phyloP scores from a whole-genome alignment of 148 eudicot species.

The Arbutus unedo region DNA sequence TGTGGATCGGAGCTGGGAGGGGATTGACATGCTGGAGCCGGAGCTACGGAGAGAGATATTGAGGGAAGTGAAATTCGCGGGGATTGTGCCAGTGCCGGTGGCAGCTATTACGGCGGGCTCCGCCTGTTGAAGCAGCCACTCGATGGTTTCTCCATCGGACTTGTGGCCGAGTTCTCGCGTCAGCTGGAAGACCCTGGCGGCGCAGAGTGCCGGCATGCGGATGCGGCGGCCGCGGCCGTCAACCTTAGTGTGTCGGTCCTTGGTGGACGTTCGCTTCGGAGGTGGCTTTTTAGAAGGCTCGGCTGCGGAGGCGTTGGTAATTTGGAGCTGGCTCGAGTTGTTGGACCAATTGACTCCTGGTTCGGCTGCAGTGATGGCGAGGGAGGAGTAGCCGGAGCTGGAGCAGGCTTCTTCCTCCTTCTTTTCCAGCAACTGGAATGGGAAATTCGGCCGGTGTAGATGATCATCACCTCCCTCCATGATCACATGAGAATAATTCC shows the following conservation, averaged over 20 bases:
- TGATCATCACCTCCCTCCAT: constrained; percentile 70
- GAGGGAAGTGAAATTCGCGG: constrained; percentile 86
- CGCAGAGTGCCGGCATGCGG: constrained; percentile 95
- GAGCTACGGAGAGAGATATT: constrained; percentile 88
- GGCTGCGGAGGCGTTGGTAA: constrained; percentile 11
- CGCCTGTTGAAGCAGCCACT: constrained; percentile 95
- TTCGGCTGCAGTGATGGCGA: constrained; percentile 43
- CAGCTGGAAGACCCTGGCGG: constrained; percentile 93
- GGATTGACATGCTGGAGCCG: constrained; percentile 78
- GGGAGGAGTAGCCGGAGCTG: constrained; percentile 46
- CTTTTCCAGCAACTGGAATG: constrained; percentile 77
- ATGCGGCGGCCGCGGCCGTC: constrained; percentile 97
- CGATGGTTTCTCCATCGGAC: constrained; percentile 92
- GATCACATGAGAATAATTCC: constrained; percentile 22
- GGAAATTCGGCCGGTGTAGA: constrained; percentile 62
- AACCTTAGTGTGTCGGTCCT: constrained; percentile 93
- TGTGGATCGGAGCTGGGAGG: constrained; percentile 72
- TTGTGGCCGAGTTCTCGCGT: constrained; percentile 93
- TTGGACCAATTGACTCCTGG: constrained; percentile 14
- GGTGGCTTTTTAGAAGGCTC: constrained; percentile 53
- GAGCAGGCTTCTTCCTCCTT: constrained; percentile 68
- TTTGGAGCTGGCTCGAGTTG: constrained; percentile 11
- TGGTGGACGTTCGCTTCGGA: constrained; percentile 74
- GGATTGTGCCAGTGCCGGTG: constrained; percentile 97
- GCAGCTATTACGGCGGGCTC: constrained; percentile 96